Evolutionary conservation across 2,329 filamentous ascomycete genomes (phyloP).

Genomic region (Xylaria hypoxylon): DNA sequence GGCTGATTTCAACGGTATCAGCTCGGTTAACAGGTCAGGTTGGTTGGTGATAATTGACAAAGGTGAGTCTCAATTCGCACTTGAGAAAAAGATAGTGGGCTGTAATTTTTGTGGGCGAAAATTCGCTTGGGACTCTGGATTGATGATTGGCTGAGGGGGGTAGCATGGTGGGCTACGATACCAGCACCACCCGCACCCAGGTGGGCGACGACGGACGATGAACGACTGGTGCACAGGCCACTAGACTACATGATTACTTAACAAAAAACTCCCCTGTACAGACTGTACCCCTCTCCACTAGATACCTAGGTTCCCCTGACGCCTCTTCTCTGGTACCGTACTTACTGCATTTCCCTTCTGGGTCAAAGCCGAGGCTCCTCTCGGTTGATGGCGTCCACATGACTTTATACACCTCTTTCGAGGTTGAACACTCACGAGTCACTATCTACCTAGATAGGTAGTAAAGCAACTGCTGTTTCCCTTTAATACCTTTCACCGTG

Average conservation of each 20-base stretch:
- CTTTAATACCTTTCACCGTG: neutral
- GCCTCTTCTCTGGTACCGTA: no score
- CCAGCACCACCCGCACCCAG: conserved; percentile 23
- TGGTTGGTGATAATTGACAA: conserved; percentile 35
- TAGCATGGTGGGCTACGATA: conserved; percentile 52
- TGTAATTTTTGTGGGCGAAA: conserved; percentile 53
- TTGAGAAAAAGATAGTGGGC: conserved; percentile 44
- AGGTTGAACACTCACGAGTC: conserved; percentile 3
- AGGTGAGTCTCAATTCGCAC: conserved; percentile 29
- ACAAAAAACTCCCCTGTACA: neutral
- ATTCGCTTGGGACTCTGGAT: conserved; percentile 48
- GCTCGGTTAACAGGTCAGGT: conserved; percentile 41
- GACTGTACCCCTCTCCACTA: no score
- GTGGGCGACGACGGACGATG: conserved; percentile 46
- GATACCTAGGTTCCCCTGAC: neutral
- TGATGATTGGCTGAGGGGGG: conserved; percentile 33
- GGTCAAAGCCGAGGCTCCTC: conserved; percentile 34
- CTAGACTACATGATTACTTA: neutral
- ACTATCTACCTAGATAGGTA: neutral
- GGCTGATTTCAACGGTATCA: conserved; percentile 55
- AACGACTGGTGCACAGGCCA: conserved; percentile 42
- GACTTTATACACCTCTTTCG: conserved; percentile 1
- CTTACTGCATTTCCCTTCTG: neutral
- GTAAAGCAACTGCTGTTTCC: neutral
- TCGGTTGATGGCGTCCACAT: conserved; percentile 2